Evolutionary conservation across 805 yeast species (phyloP).

Genomic region (Cyberlindnera suaveolens): DNA sequence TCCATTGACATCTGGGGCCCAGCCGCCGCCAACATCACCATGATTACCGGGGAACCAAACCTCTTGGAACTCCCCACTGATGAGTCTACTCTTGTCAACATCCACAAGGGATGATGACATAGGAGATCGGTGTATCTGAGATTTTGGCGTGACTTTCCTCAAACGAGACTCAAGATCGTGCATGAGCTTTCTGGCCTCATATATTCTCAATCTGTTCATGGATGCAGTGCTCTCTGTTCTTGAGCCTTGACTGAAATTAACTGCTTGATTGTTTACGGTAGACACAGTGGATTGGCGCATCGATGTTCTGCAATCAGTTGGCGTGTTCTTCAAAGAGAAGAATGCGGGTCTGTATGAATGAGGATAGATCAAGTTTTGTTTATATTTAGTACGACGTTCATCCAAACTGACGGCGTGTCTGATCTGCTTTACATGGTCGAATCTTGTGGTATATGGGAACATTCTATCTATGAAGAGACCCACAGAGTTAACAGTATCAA

Average conservation of each 20-base stretch:
- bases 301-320: background rate
- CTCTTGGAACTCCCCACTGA: conserved; percentile 38
- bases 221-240: background rate
- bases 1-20: conserved; percentile 41
- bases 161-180: conserved; percentile 11
- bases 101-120: conserved; percentile 7
- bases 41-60: conserved; percentile 69
- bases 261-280: background rate
- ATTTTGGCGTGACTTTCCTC: background rate
- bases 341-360: conserved; percentile 31
- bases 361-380: conserved; percentile 47
- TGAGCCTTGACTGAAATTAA: background rate
- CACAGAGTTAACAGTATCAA: conserved; percentile 66
- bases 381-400: conserved; percentile 59
- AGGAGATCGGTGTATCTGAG: conserved; percentile 1
- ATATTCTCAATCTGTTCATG: background rate
- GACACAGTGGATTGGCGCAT: background rate
- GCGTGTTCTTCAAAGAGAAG: conserved; percentile 17
- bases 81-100: conserved; percentile 20
- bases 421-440: conserved; percentile 47
- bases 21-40: conserved; percentile 66
- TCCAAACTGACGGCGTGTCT: conserved; percentile 65
- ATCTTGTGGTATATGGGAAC: conserved; percentile 51
- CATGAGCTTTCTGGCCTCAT: conserved; percentile 13
- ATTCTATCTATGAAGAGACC: conserved; percentile 51